Conservation (phyloP, 1,284 basidiomycete species). For the Ustilago shanxiensis region DNA sequence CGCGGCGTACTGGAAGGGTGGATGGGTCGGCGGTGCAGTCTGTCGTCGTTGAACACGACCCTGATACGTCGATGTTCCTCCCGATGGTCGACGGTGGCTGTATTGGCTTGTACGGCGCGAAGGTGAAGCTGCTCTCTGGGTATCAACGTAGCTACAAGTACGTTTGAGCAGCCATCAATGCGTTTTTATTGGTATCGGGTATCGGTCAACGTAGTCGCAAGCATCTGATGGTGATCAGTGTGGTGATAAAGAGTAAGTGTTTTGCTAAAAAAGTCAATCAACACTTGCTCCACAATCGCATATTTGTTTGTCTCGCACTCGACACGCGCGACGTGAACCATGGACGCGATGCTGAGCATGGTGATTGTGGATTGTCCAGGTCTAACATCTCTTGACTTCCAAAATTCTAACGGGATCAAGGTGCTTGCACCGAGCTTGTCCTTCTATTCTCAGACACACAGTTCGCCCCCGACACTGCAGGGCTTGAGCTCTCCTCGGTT, state of each 20-base stretch:
- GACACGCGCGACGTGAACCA: constrained; percentile 29
- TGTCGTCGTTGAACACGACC: neutral
- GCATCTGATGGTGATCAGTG: constrained; percentile 1
- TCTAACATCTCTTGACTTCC: neutral
- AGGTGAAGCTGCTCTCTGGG: neutral
- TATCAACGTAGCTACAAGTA: neutral
- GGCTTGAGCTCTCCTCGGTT: neutral
- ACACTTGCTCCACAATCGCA: constrained; percentile 12
- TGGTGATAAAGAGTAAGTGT: constrained; percentile 2
- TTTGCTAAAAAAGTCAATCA: constrained; percentile 12
- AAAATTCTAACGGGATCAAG: too few relatives aligned
- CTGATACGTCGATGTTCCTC: neutral
- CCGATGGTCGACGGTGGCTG: neutral
- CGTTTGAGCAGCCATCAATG: neutral
- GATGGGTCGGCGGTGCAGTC: neutral
- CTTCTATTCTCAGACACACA: too few relatives aligned
- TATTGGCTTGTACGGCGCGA: neutral
- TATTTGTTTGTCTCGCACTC: constrained; percentile 6
- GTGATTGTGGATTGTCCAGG: neutral
- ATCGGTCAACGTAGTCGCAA: neutral
- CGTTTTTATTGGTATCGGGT: neutral
- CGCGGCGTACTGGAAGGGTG: neutral
- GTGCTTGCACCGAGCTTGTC: too few relatives aligned
- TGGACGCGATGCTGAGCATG: neutral
- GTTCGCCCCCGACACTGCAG: neutral